phyloP scores from a whole-genome alignment of 495 filamentous ascomycete species.

The Neurospora tetraspora region DNA sequence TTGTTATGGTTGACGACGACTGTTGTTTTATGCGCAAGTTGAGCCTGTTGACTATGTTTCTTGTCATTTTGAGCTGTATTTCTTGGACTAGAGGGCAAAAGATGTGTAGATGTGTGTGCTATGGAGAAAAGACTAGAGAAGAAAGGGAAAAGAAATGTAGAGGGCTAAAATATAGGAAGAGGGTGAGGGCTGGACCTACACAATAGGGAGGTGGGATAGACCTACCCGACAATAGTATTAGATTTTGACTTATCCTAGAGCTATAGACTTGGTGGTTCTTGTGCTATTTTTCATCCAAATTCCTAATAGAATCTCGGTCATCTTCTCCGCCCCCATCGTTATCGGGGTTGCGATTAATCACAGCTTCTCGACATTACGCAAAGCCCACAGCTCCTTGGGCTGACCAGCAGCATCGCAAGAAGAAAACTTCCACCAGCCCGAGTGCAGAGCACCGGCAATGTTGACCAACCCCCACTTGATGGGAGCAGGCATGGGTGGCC shows the following conservation, averaged over 20 bases:
- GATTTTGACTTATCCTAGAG: neutral
- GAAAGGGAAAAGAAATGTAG: no score
- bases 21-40: neutral
- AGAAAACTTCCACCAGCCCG: constrained; percentile 44
- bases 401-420: constrained; percentile 33
- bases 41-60: neutral
- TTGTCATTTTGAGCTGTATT: no score
- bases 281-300: neutral
- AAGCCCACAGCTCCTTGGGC: constrained; percentile 25
- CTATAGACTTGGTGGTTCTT: neutral
- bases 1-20: neutral
- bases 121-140: no score
- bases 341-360: neutral
- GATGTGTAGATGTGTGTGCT: no score
- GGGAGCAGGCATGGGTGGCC: constrained; percentile 40
- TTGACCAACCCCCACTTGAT: constrained; percentile 38
- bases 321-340: neutral
- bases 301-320: neutral
- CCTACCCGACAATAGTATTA: neutral
- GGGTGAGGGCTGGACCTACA: no score
- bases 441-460: constrained; percentile 31
- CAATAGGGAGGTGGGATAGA: no score
- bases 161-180: no score
- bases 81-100: no score
- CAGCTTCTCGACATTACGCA: neutral